Evolutionary conservation across 83 land plant genomes (phyloP).

Genomic region (Isoetes engelmannii): DNA sequence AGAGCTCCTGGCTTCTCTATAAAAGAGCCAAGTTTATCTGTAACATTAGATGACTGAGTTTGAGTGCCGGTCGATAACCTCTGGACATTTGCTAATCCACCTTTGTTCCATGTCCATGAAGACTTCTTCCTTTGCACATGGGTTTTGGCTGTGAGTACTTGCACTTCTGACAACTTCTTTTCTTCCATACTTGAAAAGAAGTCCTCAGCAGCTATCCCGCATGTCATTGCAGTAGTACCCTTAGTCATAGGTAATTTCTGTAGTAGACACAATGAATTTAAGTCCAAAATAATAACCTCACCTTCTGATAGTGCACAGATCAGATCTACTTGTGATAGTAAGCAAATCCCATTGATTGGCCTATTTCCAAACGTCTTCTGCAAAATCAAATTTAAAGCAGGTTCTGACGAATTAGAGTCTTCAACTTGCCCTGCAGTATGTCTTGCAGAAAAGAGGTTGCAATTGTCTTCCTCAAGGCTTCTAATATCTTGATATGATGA

Average conservation of each 20-base stretch:
- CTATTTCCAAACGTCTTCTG: conserved; percentile 21
- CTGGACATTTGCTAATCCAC: conserved; percentile 24
- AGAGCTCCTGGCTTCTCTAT: conserved; percentile 13
- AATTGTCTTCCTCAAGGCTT: conserved; percentile 36
- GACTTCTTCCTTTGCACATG: conserved; percentile 1
- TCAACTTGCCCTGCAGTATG: conserved; percentile 6
- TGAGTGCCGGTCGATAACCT: conserved; percentile 18
- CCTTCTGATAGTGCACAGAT: conserved; percentile 44
- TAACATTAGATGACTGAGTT: conserved; percentile 1
- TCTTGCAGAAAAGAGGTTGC: conserved; percentile 24
- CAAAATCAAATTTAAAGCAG: conserved; percentile 20
- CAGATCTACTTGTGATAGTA: conserved; percentile 30
- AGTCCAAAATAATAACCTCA: conserved; percentile 40
- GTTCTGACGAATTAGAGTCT: background rate
- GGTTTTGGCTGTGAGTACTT: background rate
- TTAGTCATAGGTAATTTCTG: conserved; percentile 34
- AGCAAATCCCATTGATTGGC: conserved; percentile 32
- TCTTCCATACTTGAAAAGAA: background rate
- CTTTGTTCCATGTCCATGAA: conserved; percentile 3
- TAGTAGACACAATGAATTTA: conserved; percentile 25
- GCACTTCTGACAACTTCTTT: background rate
- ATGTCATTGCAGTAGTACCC: conserved; percentile 49
- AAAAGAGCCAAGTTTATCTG: conserved; percentile 7
- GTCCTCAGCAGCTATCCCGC: conserved; percentile 12
- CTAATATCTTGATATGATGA: conserved; percentile 29